Evolutionary conservation across 2,329 filamentous ascomycete genomes (phyloP).

Genomic region (Fusarium nematophilum): DNA sequence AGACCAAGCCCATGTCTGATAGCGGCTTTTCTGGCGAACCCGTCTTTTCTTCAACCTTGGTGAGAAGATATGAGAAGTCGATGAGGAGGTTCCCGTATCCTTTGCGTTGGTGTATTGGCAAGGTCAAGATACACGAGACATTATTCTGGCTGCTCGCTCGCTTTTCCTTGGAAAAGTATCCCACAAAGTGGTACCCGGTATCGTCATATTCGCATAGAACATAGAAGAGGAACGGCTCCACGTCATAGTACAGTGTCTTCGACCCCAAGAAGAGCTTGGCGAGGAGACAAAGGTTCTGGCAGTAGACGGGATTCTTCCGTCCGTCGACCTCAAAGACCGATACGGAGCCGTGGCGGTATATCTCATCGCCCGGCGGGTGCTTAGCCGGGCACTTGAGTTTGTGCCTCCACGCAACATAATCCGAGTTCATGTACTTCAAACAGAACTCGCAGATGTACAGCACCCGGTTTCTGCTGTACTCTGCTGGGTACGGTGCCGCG

Average conservation of each 20-base stretch:
- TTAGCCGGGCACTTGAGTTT: conserved; percentile 97
- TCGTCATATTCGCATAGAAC: conserved; percentile 96
- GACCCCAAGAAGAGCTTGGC: conserved; percentile 98
- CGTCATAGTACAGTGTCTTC: conserved; percentile 98
- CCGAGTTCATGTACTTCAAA: conserved; percentile 99
- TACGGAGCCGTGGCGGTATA: conserved; percentile 90
- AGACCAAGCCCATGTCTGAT: conserved; percentile 97
- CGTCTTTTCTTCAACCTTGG: conserved; percentile 90
- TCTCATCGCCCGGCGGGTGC: conserved; percentile 96
- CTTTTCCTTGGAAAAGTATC: conserved; percentile 99
- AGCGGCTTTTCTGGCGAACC: conserved; percentile 97
- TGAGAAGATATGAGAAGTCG: conserved; percentile 97
- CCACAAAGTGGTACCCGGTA: conserved; percentile 93
- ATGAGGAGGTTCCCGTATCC: conserved; percentile 97
- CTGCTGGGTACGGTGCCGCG: conserved; percentile 95
- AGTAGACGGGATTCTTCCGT: conserved; percentile 97
- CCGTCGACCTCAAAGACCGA: conserved; percentile 99
- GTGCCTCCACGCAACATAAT: conserved; percentile 97
- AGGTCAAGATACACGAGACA: conserved; percentile 94
- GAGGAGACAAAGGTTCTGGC: conserved; percentile 94
- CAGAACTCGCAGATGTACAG: conserved; percentile 99
- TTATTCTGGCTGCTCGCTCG: conserved; percentile 94
- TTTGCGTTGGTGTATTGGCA: conserved; percentile 96
- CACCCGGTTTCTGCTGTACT: conserved; percentile 95
- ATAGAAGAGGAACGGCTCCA: conserved; percentile 97